These are phyloP conservation scores for Skeletonema costatum DNA, from an alignment of 108 stramenopile species.

Conservation along the genomic window DNA sequence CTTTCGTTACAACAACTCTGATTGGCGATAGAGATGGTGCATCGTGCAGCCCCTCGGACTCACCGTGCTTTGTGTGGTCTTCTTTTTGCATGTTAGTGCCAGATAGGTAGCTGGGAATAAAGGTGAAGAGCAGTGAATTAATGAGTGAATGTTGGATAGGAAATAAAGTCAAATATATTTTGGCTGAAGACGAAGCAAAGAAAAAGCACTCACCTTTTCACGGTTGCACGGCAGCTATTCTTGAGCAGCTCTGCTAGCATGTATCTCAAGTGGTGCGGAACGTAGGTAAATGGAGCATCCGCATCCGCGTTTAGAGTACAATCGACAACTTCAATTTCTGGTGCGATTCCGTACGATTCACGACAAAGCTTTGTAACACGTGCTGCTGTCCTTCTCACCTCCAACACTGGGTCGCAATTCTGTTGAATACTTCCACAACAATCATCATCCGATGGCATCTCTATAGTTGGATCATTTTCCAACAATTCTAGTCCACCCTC, in stretches of 20 bases:
- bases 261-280: slow-evolving; percentile 95
- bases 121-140: background rate
- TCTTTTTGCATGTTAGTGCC: slow-evolving; percentile 39
- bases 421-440: slow-evolving; percentile 77
- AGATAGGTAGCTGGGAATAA: slow-evolving; percentile 25
- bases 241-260: slow-evolving; percentile 96
- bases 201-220: slow-evolving; percentile 53
- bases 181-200: background rate
- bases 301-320: slow-evolving; percentile 34
- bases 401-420: slow-evolving; percentile 73
- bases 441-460: slow-evolving; percentile 15
- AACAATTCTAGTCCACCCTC: slow-evolving; percentile 32
- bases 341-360: slow-evolving; percentile 73
- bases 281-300: slow-evolving; percentile 73
- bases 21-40: slow-evolving; percentile 76
- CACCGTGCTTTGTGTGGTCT: slow-evolving; percentile 32
- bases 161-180: background rate
- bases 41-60: slow-evolving; percentile 42
- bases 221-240: slow-evolving; percentile 93
- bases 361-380: slow-evolving; percentile 58
- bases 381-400: slow-evolving; percentile 62
- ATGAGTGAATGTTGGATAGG: background rate
- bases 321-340: slow-evolving; percentile 83
- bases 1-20: slow-evolving; percentile 92
- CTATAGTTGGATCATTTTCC: slow-evolving; percentile 21